Evolutionary conservation across 352 stramenopile genomes (phyloP).

Genomic region (Saprolegnia diclina): DNA sequence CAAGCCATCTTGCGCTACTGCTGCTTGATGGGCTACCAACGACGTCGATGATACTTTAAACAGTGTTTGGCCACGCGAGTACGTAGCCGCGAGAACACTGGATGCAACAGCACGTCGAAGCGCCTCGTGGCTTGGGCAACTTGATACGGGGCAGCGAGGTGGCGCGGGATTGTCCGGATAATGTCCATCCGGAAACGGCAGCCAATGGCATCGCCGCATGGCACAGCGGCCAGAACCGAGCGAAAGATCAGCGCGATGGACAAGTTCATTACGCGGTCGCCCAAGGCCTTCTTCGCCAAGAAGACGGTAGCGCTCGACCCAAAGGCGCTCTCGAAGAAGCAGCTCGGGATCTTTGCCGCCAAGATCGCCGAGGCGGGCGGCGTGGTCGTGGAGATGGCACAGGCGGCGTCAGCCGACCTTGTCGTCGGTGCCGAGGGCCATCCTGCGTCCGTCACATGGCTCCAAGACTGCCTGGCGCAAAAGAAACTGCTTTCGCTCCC

Average conservation of each 20-base stretch:
- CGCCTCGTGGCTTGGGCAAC: too few species aligned
- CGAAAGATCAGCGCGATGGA: slow-evolving; percentile 3
- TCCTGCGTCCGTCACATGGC: neutral
- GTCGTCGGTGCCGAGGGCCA: neutral
- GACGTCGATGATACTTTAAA: too few species aligned
- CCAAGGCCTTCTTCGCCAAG: slow-evolving; percentile 1
- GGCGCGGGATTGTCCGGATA: neutral
- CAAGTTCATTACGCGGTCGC: slow-evolving; percentile 9
- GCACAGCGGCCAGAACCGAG: neutral
- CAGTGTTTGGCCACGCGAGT: too few species aligned
- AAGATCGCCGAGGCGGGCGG: slow-evolving; percentile 11
- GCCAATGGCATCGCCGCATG: neutral
- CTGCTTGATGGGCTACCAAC: too few species aligned
- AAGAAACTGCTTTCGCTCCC: slow-evolving; percentile 3
- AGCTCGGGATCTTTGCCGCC: neutral
- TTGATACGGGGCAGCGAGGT: too few species aligned
- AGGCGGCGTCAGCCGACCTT: neutral
- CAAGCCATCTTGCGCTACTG: too few species aligned
- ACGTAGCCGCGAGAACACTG: too few species aligned
- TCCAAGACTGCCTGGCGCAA: slow-evolving; percentile 4
- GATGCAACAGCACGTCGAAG: too few species aligned
- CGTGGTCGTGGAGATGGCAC: neutral
- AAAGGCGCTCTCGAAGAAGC: neutral
- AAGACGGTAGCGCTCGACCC: neutral
- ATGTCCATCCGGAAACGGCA: neutral